Evolutionary conservation across 306 rosid genomes (phyloP).

Genomic region (Styphnolobium japonicum): DNA sequence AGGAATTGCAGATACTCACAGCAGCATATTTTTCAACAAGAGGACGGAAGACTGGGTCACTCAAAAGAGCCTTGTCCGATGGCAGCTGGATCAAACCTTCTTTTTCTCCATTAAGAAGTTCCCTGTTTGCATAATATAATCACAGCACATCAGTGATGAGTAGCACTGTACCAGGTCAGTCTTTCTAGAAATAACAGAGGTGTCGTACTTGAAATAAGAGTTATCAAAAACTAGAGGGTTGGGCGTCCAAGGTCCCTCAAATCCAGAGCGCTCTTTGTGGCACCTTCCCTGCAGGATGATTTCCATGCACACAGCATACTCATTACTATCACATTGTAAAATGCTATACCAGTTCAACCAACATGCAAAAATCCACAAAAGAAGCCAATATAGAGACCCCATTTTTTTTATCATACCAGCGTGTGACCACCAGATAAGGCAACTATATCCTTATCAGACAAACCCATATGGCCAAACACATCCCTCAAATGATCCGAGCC

Average conservation of each 20-base stretch:
- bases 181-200: neutral
- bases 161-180: neutral
- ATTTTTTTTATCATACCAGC: slow-evolving; percentile 40
- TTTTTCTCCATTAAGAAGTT: slow-evolving; percentile 27
- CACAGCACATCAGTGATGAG: neutral
- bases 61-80: slow-evolving; percentile 60
- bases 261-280: slow-evolving; percentile 72
- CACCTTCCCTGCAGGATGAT: slow-evolving; percentile 48
- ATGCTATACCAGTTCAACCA: neutral
- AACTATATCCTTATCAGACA: slow-evolving; percentile 60
- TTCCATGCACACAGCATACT: neutral
- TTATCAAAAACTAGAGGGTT: slow-evolving; percentile 62
- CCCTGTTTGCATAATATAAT: slow-evolving; percentile 1
- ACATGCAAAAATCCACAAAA: neutral
- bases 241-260: slow-evolving; percentile 66
- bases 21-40: slow-evolving; percentile 54
- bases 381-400: neutral
- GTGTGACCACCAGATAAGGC: slow-evolving; percentile 75
- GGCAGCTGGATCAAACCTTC: slow-evolving; percentile 40
- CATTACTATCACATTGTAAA: neutral
- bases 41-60: slow-evolving; percentile 57
- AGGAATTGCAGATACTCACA: slow-evolving; percentile 21
- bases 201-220: slow-evolving; percentile 55
- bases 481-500: slow-evolving; percentile 71
- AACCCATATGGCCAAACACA: slow-evolving; percentile 65